Evolutionary conservation across 2,329 filamentous ascomycete genomes (phyloP).

Genomic region (Madurella fahalii): DNA sequence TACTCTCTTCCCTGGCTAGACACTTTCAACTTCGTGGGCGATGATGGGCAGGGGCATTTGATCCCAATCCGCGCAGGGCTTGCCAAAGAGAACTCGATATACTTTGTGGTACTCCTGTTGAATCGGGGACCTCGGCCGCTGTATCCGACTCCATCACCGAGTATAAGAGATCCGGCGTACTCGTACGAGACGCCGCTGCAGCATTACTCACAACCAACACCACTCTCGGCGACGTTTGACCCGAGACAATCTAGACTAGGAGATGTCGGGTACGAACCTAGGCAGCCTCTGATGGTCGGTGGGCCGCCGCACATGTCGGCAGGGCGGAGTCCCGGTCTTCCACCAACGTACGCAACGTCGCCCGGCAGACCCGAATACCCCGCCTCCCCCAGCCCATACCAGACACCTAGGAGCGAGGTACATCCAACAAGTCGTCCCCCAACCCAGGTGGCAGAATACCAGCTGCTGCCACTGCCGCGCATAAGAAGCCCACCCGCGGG

Average conservation of each 20-base stretch:
- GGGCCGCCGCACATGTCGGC: conserved; percentile 33
- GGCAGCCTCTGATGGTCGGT: conserved; percentile 26
- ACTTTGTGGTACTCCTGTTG: conserved; percentile 55
- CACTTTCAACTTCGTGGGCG: conserved; percentile 49
- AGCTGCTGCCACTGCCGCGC: conserved; percentile 48
- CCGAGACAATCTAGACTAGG: conserved; percentile 39
- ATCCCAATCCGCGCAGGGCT: conserved; percentile 52
- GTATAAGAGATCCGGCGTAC: conserved; percentile 41
- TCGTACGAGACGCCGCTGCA: conserved; percentile 38
- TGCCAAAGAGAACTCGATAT: conserved; percentile 58
- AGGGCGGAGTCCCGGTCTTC: conserved; percentile 39
- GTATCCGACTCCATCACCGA: conserved; percentile 44
- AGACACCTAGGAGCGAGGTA: conserved; percentile 52
- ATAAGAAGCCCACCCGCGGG: conserved; percentile 36
- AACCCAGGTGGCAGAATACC: conserved; percentile 36
- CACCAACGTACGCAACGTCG: conserved; percentile 45
- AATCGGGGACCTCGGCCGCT: conserved; percentile 35
- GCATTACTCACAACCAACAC: conserved; percentile 42
- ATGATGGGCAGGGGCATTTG: conserved; percentile 49
- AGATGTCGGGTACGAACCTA: conserved; percentile 27
- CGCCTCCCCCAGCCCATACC: conserved; percentile 44
- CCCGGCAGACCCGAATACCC: conserved; percentile 43
- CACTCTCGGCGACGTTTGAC: conserved; percentile 47
- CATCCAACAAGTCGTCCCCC: conserved; percentile 31
- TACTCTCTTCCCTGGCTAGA: conserved; percentile 52